Percentiles rank a stretch among this genome's conserved stretches.
phyloP scores from a whole-genome alignment of 306 rosid genomes.

The Vigna angularis region DNA sequence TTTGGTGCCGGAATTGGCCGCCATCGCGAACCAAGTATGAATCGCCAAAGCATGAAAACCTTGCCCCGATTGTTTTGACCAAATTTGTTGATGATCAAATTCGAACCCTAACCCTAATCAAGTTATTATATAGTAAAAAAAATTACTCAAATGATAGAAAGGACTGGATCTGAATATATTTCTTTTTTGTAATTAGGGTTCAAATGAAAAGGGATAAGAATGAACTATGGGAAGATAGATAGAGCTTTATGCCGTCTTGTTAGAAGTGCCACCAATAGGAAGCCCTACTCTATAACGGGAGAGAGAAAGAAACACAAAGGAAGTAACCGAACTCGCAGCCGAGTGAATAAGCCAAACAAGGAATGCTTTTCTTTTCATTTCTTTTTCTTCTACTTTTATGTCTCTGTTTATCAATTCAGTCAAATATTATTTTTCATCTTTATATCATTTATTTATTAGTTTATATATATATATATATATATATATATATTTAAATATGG shows the following conservation, averaged over 20 bases:
- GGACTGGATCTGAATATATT: neutral
- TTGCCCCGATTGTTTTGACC: neutral
- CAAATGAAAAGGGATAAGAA: conserved; percentile 29
- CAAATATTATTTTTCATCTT: neutral
- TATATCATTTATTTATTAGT: too few relatives aligned
- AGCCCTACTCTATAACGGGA: conserved; percentile 57
- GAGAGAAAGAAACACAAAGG: neutral
- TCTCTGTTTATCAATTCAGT: neutral
- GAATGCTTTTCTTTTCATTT: conserved; percentile 37
- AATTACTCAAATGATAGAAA: conserved; percentile 5
- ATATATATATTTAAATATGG: too few relatives aligned
- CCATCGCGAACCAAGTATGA: conserved; percentile 66
- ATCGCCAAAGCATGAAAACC: conserved; percentile 81
- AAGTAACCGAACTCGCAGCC: conserved; percentile 1
- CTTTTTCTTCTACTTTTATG: conserved; percentile 9
- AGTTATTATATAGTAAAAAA: neutral
- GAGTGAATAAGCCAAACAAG: conserved; percentile 41
- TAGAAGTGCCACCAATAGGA: conserved; percentile 47
- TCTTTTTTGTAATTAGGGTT: conserved; percentile 50
- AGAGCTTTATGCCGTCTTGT: conserved; percentile 46
- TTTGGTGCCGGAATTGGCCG: conserved; percentile 95
- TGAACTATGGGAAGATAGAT: conserved; percentile 46
- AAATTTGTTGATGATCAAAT: conserved; percentile 24
- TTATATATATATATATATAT: too few relatives aligned
- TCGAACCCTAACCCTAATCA: conserved; percentile 18